Evolutionary conservation across 257 asterid genomes (phyloP), one percentile per base, ranked within the genome.

Genomic region (Avicennia marina): DNA sequence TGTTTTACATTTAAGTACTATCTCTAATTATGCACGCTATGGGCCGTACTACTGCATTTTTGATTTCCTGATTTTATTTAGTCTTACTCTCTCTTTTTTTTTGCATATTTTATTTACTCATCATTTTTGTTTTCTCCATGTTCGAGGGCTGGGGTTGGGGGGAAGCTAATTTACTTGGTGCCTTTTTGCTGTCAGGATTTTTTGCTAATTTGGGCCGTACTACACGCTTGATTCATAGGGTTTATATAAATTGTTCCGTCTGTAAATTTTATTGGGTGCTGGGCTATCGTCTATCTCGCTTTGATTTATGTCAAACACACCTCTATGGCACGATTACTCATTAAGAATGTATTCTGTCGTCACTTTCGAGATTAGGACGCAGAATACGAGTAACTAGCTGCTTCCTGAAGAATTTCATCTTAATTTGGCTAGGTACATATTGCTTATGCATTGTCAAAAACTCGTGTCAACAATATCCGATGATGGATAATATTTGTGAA

Each of bases 321-420:
- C 34, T 16, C 47, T 46, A 40, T 52, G 18, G 43, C 2, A 26
- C 20, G 44, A 63, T 47, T 52, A 53, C 44, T 61, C 39, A 15
- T 20, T 25, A 3, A 24, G 44, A 44, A 49, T 54, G 27, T 54
- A 43, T 4, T 63, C 13, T 29, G 48, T 46, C 21, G 17, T 16
- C 1, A 38, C 55, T 27, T 53, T 53, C 55, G 22, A 25, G 17
- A 4, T 61, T 63, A 21, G 44, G 40, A 44, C n/a, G 38, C 38
- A 21, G 20, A 15, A 18, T 39, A 40, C 3, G 60, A 53, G 46
- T 47, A n/a, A 48, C 40, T 47, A n/a, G 27, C 24, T 63, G 29
- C 26, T 53, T 55, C 38, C n/a, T 26, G 11, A 53, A 31, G 60
- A 58, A 7, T 20, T 49, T 19, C 12, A 16, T 60, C 12, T 10